Percentiles rank a stretch among this genome's conserved stretches.
Conservation (phyloP, 2,329 filamentous ascomycete species). For the Verticillium isaacii region DNA sequence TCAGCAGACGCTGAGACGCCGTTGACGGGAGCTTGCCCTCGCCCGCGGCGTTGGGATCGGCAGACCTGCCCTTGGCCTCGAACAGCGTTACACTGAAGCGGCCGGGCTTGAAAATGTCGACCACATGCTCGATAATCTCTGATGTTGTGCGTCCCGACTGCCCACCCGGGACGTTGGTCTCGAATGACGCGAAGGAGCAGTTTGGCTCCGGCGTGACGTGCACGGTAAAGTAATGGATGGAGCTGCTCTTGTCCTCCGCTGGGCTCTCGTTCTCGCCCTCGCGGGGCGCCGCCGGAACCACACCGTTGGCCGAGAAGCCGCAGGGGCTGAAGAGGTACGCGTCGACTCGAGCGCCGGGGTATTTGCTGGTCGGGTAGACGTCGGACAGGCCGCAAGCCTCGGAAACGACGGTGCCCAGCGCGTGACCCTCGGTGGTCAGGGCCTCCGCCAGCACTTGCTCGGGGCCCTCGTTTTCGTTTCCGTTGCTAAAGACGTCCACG, state of each 20-base stretch:
- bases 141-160: constrained; percentile 84
- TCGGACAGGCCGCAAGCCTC: constrained; percentile 84
- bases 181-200: constrained; percentile 96
- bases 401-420: constrained; percentile 86
- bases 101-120: constrained; percentile 94
- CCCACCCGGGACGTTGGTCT: constrained; percentile 91
- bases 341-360: constrained; percentile 89
- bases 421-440: constrained; percentile 87
- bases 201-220: constrained; percentile 96
- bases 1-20: constrained; percentile 54
- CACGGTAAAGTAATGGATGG: constrained; percentile 93
- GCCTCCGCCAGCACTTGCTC: constrained; percentile 63
- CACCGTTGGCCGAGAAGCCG: constrained; percentile 95
- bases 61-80: constrained; percentile 67
- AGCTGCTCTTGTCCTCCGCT: constrained; percentile 34
- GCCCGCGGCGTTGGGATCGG: constrained; percentile 33
- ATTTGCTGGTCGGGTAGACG: constrained; percentile 80
- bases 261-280: constrained; percentile 29
- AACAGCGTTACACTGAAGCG: constrained; percentile 96
- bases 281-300: constrained; percentile 70
- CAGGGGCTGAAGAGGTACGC: constrained; percentile 96
- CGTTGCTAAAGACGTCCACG: constrained; percentile 80
- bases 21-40: constrained; percentile 31
- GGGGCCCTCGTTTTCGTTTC: constrained; percentile 38
- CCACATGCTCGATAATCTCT: constrained; percentile 90